Conservation (phyloP, 1,139 yeast species). For the Tardiomyces depauwii region DNA sequence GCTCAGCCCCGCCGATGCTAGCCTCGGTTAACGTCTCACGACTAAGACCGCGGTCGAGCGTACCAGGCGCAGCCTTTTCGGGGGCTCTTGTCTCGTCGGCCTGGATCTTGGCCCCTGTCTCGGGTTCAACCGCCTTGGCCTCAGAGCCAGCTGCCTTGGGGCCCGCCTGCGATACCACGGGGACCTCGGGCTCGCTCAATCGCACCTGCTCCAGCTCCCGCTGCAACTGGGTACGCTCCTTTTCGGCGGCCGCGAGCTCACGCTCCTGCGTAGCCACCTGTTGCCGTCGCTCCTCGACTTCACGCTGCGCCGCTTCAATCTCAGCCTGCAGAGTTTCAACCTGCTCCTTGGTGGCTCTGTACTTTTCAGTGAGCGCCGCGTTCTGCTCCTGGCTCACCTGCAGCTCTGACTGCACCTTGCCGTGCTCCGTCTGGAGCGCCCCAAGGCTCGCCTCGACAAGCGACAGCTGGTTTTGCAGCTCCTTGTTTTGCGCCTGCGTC, state of each 20-base stretch:
- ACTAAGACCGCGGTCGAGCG: no score
- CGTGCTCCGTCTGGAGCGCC: slow-evolving; percentile 57
- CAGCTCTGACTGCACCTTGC: slow-evolving; percentile 26
- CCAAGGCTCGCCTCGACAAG: slow-evolving; percentile 74
- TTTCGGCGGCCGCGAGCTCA: slow-evolving; percentile 1
- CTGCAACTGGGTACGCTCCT: slow-evolving; percentile 25
- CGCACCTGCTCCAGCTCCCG: slow-evolving; percentile 2
- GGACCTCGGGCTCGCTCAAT: background rate
- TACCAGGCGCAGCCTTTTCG: no score
- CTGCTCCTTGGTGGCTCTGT: slow-evolving; percentile 31
- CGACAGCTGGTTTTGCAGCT: slow-evolving; percentile 63
- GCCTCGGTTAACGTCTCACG: no score
- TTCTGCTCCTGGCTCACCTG: slow-evolving; percentile 6
- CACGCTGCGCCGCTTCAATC: slow-evolving; percentile 26
- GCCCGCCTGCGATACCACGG: no score
- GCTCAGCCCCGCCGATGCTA: no score
- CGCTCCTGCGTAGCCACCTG: slow-evolving; percentile 17
- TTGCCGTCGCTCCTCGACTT: slow-evolving; percentile 21
- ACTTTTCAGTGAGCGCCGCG: slow-evolving; percentile 4
- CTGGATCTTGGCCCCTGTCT: no score
- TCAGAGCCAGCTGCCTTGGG: no score
- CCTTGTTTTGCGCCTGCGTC: slow-evolving; percentile 60
- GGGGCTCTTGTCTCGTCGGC: no score
- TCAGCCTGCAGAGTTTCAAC: slow-evolving; percentile 35
- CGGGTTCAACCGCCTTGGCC: no score